Evolutionary conservation across 768 basidiomycete species (phyloP), one percentile per base, ranked within the genome.

Genomic region (Artomyces pyxidatus): DNA sequence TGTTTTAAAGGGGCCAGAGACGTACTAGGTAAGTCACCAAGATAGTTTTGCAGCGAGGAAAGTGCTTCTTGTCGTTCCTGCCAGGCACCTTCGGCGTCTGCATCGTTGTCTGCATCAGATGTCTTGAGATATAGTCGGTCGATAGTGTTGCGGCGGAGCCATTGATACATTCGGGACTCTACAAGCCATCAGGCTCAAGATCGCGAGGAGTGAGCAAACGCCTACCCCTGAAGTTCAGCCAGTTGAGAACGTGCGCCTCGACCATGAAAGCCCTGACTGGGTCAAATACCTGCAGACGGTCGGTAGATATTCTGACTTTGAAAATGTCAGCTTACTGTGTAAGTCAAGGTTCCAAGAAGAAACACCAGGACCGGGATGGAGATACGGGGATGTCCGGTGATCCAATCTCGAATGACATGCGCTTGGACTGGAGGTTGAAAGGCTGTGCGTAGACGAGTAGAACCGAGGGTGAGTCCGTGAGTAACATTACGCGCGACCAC

Each of bases 251-350:
- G 59, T 91, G 88, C 22, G 79, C 80, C 68, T 90, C 76, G 0
- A 98, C 77, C 72, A 83, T 89, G 50, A 91, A 70, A 2, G 82
- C 78, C 23, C 95, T 83, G 37, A 99, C 77, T 2, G 93, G 93
- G 64, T 97, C 92, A 59, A 97, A 96, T 45, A 97, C 78, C 87
- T 95, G 53, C 1, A 12, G 49, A 50, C 47, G n/a, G 37, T 39
- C n/a, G 4, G 41, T 7, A 9, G 26, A 4, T 16, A 25, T 17
- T 17, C 17, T n/a, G 25, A 51, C 23, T 49, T 40, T 8, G 17
- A 9, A 23, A 8, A 42, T 12, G 14, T 39, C 35, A 48, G 66
- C 81, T 51, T 54, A 90, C 91, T 6, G 88, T 85, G 62, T 95
- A 96, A 19, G 89, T 89, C 30, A 98, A 58, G 2, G 85, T 84